These are phyloP conservation scores for Halophytophthora batemanensis DNA, from an alignment of 352 stramenopile species.

Conservation along the genomic window DNA sequence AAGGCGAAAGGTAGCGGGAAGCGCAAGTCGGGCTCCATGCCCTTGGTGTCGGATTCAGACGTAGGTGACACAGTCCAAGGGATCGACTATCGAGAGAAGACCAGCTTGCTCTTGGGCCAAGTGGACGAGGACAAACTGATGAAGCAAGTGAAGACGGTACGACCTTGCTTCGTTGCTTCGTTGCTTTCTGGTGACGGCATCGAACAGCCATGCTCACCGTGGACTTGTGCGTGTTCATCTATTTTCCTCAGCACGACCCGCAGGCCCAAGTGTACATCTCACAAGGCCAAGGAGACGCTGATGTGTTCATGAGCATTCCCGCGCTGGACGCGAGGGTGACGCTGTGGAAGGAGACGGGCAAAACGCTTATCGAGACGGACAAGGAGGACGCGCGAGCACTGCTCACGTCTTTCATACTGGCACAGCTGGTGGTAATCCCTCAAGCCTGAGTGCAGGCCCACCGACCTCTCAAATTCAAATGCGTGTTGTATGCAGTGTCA, in stretches of 20 bases:
- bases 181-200: background rate
- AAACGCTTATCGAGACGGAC: constrained; percentile 79
- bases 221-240: background rate
- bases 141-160: constrained; percentile 72
- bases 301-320: constrained; percentile 82
- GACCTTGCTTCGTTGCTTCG: constrained; percentile 1
- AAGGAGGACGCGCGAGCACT: constrained; percentile 65
- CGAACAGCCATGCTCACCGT: background rate
- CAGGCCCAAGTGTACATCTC: constrained; percentile 76
- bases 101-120: constrained; percentile 54
- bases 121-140: constrained; percentile 80
- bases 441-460: constrained; percentile 14
- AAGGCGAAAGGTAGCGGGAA: constrained; percentile 27
- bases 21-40: constrained; percentile 22
- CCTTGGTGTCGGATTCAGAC: constrained; percentile 14
- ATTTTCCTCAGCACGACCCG: constrained; percentile 43
- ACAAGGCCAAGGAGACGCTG: constrained; percentile 69
- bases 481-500: no score
- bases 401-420: constrained; percentile 51
- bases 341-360: constrained; percentile 71
- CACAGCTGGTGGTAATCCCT: constrained; percentile 47
- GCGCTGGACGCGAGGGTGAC: constrained; percentile 70
- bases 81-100: constrained; percentile 66
- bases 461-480: no score
- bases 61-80: constrained; percentile 19